phyloP scores from a whole-genome alignment of 2,329 filamentous ascomycete genomes.

The Pestalotiopsis sp. region DNA sequence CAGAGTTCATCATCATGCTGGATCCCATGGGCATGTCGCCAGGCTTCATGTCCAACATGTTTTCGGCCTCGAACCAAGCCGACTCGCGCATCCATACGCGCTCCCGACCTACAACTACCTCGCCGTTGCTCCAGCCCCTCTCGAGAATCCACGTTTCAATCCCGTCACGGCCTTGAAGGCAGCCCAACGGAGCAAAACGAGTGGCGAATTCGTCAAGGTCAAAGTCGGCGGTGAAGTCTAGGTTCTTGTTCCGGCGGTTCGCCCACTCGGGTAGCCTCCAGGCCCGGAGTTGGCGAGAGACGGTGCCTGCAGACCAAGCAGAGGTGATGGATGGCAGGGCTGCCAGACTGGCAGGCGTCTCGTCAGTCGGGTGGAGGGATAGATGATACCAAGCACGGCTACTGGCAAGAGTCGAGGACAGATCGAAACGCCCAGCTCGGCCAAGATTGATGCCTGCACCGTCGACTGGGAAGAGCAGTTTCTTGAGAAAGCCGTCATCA shows the following conservation, averaged over 20 bases:
- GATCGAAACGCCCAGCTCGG: conserved; percentile 74
- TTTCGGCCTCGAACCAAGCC: conserved; percentile 98
- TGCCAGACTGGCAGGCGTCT: conserved; percentile 74
- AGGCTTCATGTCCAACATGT: conserved; percentile 87
- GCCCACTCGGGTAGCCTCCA: conserved; percentile 97
- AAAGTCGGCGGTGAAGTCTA: conserved; percentile 97
- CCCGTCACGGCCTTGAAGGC: conserved; percentile 85
- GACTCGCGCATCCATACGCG: conserved; percentile 93
- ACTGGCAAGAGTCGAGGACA: conserved; percentile 71
- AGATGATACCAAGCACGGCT: conserved; percentile 96
- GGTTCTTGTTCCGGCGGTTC: conserved; percentile 83
- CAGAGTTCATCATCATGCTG: conserved; percentile 36
- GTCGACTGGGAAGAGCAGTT: conserved; percentile 75
- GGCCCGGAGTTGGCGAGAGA: conserved; percentile 87
- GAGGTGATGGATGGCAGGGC: conserved; percentile 71
- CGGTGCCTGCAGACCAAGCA: conserved; percentile 88
- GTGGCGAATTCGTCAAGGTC: conserved; percentile 89
- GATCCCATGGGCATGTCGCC: conserved; percentile 35
- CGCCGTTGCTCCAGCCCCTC: conserved; percentile 96
- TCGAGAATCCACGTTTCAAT: conserved; percentile 94
- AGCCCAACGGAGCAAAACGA: conserved; percentile 81
- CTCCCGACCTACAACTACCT: conserved; percentile 87
- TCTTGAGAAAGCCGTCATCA: conserved; percentile 78
- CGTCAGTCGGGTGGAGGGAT: conserved; percentile 87
- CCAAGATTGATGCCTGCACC: conserved; percentile 81